Evolutionary conservation across 176 grass and related monocot genomes (phyloP).

Genomic region (Bonia amplexicaulis): DNA sequence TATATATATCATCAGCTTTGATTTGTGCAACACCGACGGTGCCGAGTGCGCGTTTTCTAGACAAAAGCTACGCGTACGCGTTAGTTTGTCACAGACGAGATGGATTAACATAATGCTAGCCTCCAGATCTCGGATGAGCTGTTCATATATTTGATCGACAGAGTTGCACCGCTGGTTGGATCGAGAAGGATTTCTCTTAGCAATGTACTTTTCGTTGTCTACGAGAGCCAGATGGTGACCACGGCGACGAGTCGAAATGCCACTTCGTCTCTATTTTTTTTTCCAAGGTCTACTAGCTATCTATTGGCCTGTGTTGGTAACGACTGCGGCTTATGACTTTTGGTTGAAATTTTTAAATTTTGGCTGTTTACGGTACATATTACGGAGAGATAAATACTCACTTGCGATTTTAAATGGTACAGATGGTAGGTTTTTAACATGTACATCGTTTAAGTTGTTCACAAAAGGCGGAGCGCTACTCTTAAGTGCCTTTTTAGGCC

Average conservation of each 20-base stretch:
- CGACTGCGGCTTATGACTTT: too few relatives aligned
- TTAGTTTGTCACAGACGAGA: neutral
- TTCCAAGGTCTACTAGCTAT: neutral
- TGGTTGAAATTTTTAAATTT: too few relatives aligned
- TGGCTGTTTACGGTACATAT: too few relatives aligned
- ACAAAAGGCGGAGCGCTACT: too few relatives aligned
- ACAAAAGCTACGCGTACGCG: neutral
- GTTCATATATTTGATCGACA: neutral
- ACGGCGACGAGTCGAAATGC: neutral
- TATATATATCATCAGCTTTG: too few relatives aligned
- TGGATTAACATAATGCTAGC: neutral
- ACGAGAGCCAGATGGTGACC: neutral
- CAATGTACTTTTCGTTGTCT: neutral
- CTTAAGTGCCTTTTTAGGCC: too few relatives aligned
- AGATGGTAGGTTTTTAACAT: too few relatives aligned
- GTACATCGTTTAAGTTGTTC: too few relatives aligned
- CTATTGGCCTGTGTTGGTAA: too few relatives aligned
- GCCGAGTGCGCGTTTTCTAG: neutral
- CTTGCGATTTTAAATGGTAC: too few relatives aligned
- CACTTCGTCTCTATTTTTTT: neutral
- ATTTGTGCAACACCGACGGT: neutral
- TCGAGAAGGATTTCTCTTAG: neutral
- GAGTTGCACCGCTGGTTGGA: neutral
- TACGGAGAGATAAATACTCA: too few relatives aligned
- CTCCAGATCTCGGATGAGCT: too few relatives aligned